Conservation (phyloP, 768 basidiomycete genomes). For the Dendrothele bispora region DNA sequence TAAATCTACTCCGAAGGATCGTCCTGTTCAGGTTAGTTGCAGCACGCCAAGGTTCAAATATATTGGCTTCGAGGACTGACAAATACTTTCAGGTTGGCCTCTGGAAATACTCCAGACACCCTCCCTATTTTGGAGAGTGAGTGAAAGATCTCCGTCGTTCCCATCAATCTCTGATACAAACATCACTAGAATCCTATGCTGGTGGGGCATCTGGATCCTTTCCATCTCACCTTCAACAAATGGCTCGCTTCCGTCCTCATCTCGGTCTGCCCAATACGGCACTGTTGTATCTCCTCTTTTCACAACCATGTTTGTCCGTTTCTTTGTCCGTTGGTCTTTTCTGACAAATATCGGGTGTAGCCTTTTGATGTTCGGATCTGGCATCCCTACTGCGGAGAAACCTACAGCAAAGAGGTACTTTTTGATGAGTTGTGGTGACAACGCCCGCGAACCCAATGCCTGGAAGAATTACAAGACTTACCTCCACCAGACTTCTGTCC, state of each 20-base stretch:
- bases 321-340: neutral
- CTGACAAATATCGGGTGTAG: slow-evolving; percentile 22
- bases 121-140: slow-evolving; percentile 73
- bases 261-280: slow-evolving; percentile 57
- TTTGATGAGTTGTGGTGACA: slow-evolving; percentile 45
- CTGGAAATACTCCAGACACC: slow-evolving; percentile 63
- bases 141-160: slow-evolving; percentile 20
- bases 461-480: slow-evolving; percentile 60
- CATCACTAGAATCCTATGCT: slow-evolving; percentile 51
- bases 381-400: slow-evolving; percentile 70
- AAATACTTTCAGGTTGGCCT: slow-evolving; percentile 38
- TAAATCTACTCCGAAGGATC: slow-evolving; percentile 46
- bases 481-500: slow-evolving; percentile 54
- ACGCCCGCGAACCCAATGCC: slow-evolving; percentile 31
- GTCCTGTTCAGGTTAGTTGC: slow-evolving; percentile 47
- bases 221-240: slow-evolving; percentile 58
- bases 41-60: slow-evolving; percentile 9
- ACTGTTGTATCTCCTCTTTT: slow-evolving; percentile 63
- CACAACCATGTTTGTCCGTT: slow-evolving; percentile 54
- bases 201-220: slow-evolving; percentile 67
- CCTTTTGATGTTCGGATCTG: slow-evolving; percentile 64
- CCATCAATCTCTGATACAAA: neutral
- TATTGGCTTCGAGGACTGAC: neutral
- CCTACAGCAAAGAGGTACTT: slow-evolving; percentile 62
- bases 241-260: slow-evolving; percentile 37